Evolutionary conservation across 495 filamentous ascomycete genomes (phyloP).

Genomic region (Hypoxylon lenormandii): DNA sequence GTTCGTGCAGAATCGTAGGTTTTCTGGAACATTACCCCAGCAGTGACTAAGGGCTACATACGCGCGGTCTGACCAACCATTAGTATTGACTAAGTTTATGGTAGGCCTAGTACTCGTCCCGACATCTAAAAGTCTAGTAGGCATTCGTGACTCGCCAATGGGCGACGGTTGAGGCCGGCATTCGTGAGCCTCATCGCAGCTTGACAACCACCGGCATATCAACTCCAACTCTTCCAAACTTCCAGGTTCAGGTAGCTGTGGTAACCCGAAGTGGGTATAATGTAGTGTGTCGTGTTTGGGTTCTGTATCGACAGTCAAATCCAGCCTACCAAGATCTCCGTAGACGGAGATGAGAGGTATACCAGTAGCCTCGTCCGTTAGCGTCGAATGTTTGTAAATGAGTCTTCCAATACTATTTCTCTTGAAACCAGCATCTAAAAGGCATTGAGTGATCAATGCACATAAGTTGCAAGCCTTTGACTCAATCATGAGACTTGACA

Average conservation of each 20-base stretch:
- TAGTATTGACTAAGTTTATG: conserved; percentile 22
- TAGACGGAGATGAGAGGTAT: not conserved
- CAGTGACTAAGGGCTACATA: conserved; percentile 42
- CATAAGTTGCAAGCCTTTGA: not conserved
- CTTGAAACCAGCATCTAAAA: not conserved
- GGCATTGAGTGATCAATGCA: not conserved
- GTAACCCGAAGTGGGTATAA: conserved; percentile 2
- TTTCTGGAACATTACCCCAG: conserved; percentile 28
- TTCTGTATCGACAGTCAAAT: not conserved
- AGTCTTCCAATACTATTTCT: not conserved
- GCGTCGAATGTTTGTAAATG: not conserved
- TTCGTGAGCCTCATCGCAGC: conserved; percentile 28
- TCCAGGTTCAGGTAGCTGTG: conserved; percentile 7
- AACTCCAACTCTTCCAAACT: conserved; percentile 10
- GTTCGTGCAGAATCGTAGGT: conserved; percentile 14
- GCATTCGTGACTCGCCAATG: conserved; percentile 7
- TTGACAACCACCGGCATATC: conserved; percentile 25
- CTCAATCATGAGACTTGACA: not conserved
- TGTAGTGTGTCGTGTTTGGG: not conserved
- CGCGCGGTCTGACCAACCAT: not conserved
- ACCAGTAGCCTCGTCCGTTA: not conserved
- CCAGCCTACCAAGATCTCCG: not conserved
- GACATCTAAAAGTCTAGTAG: conserved; percentile 50
- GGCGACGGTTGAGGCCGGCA: not conserved
- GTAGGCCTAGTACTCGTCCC: conserved; percentile 7